These are phyloP conservation scores for Starmerella stigmatis DNA, from an alignment of 805 yeast genomes.

Conservation along the genomic window DNA sequence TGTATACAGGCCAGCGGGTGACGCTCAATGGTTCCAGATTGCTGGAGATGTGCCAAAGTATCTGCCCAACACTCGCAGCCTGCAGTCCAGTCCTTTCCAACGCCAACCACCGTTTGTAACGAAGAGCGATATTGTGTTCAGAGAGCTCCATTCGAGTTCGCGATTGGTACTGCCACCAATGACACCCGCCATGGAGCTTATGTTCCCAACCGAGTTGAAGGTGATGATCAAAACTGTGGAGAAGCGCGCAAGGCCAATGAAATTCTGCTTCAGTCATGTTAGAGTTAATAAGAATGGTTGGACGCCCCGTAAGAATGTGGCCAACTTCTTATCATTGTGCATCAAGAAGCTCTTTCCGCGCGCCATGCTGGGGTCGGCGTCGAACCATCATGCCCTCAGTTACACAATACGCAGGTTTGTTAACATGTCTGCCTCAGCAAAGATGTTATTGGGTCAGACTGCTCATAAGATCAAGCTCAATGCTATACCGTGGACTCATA, in stretches of 20 bases:
- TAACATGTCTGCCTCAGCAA: slow-evolving; percentile 5
- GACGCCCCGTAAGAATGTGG: slow-evolving; percentile 5
- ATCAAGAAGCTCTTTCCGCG: slow-evolving; percentile 1
- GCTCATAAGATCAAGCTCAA: slow-evolving; percentile 33
- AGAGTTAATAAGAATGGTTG: not conserved
- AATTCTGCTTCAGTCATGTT: not conserved
- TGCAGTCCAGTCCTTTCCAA: no score
- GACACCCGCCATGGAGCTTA: not conserved
- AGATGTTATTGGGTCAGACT: slow-evolving; percentile 20
- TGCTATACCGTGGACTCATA: slow-evolving; percentile 42
- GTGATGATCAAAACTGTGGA: not conserved
- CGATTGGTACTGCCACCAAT: not conserved
- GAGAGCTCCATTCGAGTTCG: not conserved
- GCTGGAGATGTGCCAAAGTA: not conserved
- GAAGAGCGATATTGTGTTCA: not conserved
- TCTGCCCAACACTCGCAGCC: not conserved
- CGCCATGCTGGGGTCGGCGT: slow-evolving; percentile 3
- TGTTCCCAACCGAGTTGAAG: not conserved
- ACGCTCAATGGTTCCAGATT: slow-evolving; percentile 1
- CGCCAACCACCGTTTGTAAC: not conserved
- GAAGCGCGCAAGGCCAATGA: not conserved
- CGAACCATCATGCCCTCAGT: slow-evolving; percentile 3
- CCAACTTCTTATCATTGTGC: not conserved
- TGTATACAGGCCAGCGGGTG: slow-evolving; percentile 5
- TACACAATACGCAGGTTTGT: not conserved